phyloP scores from a whole-genome alignment of 768 basidiomycete genomes.

The Dioszegia crocea region DNA sequence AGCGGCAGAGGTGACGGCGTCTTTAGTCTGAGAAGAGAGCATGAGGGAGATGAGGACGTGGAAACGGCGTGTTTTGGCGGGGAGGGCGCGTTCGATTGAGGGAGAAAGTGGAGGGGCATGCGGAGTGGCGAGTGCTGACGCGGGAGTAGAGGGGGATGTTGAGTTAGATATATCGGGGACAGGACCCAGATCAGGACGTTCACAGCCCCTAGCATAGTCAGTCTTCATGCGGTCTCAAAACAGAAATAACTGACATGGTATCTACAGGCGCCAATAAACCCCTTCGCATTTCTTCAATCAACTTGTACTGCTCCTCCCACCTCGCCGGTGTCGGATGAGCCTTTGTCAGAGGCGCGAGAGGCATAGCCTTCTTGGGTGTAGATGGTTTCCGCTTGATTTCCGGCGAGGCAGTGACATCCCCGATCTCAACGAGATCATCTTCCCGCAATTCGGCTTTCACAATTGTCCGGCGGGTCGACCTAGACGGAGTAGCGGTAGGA shows the following conservation, averaged over 20 bases:
- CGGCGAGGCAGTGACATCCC: no score
- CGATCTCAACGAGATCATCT: no score
- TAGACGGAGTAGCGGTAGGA: no score
- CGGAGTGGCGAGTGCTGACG: background rate
- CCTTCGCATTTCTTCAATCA: slow-evolving; percentile 71
- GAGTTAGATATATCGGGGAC: background rate
- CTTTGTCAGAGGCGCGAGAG: slow-evolving; percentile 39
- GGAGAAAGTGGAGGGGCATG: slow-evolving; percentile 9
- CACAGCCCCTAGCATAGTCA: slow-evolving; percentile 41
- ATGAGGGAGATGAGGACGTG: slow-evolving; percentile 85
- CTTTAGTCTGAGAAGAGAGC: slow-evolving; percentile 94
- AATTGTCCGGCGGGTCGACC: no score
- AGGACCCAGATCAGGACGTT: slow-evolving; percentile 24
- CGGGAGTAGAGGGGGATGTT: background rate
- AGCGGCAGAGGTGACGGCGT: slow-evolving; percentile 78
- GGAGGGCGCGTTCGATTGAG: slow-evolving; percentile 8
- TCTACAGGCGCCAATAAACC: slow-evolving; percentile 79
- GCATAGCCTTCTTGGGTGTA: slow-evolving; percentile 33
- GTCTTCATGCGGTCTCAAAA: background rate
- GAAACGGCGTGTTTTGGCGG: slow-evolving; percentile 67
- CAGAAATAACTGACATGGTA: slow-evolving; percentile 51
- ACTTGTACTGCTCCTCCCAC: slow-evolving; percentile 43
- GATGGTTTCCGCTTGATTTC: background rate
- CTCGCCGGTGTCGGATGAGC: slow-evolving; percentile 43
- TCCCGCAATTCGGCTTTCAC: no score